Evolutionary conservation across 2,329 filamentous ascomycete species (phyloP), one percentile per base, ranked within the genome.

Genomic region (Phaeosphaeria sp.): DNA sequence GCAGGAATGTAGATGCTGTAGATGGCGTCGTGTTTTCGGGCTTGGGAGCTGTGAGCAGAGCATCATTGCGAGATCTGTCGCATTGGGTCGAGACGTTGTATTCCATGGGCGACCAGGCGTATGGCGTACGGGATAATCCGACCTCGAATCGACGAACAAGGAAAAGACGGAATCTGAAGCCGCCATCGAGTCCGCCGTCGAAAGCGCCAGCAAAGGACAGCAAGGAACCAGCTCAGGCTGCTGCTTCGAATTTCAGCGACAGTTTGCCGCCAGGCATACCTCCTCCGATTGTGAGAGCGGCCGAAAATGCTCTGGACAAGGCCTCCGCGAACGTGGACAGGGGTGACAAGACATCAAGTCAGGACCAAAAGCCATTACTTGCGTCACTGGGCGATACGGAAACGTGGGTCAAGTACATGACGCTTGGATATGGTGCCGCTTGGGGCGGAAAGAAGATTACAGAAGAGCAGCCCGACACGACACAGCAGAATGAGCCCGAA

Each of bases 61-160:
- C 84, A 18, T 94, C 92, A 0, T 71, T 97, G 46, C 83, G 88
- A 48, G 87, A 90, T 67, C 74, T 97, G 23, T 89, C 90, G 1
- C 86, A 90, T 54, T 98, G 94, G 94, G 89, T 95, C 83, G 91
- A 96, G 75, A 90, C 91, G 69, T 83, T 97, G 2, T 96, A 95
- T 75, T 88, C 84, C 27, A 92, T 92, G 82, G 94, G 93, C 1
- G 88, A 91, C 52, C 85, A 90, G 69, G 89, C 94, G 1, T 98
- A 97, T 73, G 94, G 93, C 3, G 86, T 97, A 6, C 85, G 86
- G 52, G 90, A 96, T 36, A 93, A 92, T 64, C 90, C 92, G 15
- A 86, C 85, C 1, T 89, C 90, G 1, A 83, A 84, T 58, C 85
- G 90, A 30, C 82, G 83, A 48, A 80, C 72, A 79, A 43, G 78